These are phyloP conservation scores for Sesbania bispinosa DNA, from an alignment of 306 rosid species.

Conservation along the genomic window DNA sequence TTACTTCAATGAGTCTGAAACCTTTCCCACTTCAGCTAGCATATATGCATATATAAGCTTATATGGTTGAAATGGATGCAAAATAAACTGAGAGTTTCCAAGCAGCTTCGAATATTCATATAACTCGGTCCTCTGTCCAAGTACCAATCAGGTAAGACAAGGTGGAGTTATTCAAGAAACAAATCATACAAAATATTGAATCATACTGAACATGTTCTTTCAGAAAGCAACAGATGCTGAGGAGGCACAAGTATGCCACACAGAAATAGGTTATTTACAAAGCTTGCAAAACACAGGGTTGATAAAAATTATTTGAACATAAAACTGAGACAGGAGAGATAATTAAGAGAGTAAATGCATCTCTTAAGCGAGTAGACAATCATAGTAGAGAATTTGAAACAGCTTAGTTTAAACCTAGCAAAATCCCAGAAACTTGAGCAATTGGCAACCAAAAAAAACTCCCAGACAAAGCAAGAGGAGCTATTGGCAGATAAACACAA, in stretches of 20 bases:
- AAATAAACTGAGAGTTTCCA: slow-evolving; percentile 90
- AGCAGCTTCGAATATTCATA: slow-evolving; percentile 89
- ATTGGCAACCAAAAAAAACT: background rate
- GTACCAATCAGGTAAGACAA: slow-evolving; percentile 25
- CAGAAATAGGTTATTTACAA: background rate
- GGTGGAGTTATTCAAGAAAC: slow-evolving; percentile 1
- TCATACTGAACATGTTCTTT: background rate
- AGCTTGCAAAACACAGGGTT: background rate
- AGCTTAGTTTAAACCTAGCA: background rate
- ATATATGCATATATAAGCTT: slow-evolving; percentile 87
- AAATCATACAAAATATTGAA: background rate
- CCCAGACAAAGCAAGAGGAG: background rate
- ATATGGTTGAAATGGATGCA: slow-evolving; percentile 88
- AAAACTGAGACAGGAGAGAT: background rate
- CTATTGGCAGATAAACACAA: background rate
- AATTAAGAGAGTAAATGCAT: background rate
- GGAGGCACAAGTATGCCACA: background rate
- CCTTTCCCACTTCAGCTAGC: slow-evolving; percentile 92
- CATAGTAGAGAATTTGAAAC: background rate
- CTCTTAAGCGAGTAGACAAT: background rate
- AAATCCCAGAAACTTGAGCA: slow-evolving; percentile 1
- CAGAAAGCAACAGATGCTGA: background rate
- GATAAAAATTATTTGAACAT: background rate
- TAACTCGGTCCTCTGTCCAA: slow-evolving; percentile 84
- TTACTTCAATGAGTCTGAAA: slow-evolving; percentile 92